A percentile compares a stretch with the other conserved stretches of the same genome.
Conservation (phyloP, 1,284 basidiomycete genomes). For the Mycena sp. region DNA sequence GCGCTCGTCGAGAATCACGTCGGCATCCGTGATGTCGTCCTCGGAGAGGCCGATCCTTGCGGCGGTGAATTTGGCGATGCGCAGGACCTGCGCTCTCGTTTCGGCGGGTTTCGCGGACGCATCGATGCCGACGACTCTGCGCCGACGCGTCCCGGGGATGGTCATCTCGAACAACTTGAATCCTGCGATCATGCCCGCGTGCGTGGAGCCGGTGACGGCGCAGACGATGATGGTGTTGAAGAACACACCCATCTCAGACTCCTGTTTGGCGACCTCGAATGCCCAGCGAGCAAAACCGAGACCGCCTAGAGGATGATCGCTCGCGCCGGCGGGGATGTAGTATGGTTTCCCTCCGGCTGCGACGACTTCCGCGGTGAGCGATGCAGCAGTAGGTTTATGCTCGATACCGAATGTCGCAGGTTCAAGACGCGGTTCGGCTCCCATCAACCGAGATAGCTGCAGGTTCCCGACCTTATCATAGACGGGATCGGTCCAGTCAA, state of each 20-base stretch:
- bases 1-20: conserved; percentile 36
- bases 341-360: conserved; percentile 37
- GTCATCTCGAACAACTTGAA: conserved; percentile 34
- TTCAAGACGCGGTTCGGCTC: conserved; percentile 36
- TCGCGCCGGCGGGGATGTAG: conserved; percentile 40
- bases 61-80: conserved; percentile 36
- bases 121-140: conserved; percentile 37
- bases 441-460: conserved; percentile 39
- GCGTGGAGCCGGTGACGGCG: conserved; percentile 37
- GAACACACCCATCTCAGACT: conserved; percentile 34
- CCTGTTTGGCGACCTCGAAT: conserved; percentile 37
- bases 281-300: conserved; percentile 39
- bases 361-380: conserved; percentile 30
- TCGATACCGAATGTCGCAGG: conserved; percentile 38
- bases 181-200: conserved; percentile 39
- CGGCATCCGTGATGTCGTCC: conserved; percentile 34
- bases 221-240: conserved; percentile 39
- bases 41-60: conserved; percentile 31
- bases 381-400: conserved; percentile 35
- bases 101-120: conserved; percentile 36
- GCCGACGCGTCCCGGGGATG: conserved; percentile 10
- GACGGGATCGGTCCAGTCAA: conserved; percentile 33
- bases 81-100: conserved; percentile 35
- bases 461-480: conserved; percentile 39
- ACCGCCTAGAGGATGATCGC: conserved; percentile 38